phyloP scores from a whole-genome alignment of 1,139 yeast species.

The Yamadazyma atlantica region DNA sequence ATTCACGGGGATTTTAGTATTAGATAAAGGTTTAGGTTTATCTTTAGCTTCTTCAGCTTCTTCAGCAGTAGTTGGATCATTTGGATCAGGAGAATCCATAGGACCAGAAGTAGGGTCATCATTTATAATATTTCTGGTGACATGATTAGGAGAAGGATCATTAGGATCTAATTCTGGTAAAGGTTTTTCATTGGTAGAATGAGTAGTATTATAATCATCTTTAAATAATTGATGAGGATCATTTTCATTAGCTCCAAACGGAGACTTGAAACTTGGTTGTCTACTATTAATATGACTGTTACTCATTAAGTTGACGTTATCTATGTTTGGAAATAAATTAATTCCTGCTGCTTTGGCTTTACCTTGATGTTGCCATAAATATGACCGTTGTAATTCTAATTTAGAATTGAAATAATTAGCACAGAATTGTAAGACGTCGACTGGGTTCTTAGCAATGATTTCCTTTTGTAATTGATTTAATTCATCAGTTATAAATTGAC shows the following conservation, averaged over 20 bases:
- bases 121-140: slow-evolving; percentile 1
- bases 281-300: slow-evolving; percentile 31
- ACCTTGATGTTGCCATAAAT: slow-evolving; percentile 52
- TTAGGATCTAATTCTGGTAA: slow-evolving; percentile 23
- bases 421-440: slow-evolving; percentile 71
- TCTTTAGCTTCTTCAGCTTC: slow-evolving; percentile 12
- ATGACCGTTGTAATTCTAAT: slow-evolving; percentile 59
- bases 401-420: slow-evolving; percentile 67
- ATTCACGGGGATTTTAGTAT: slow-evolving; percentile 45
- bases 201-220: slow-evolving; percentile 43
- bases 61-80: slow-evolving; percentile 13
- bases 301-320: slow-evolving; percentile 25
- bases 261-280: slow-evolving; percentile 59
- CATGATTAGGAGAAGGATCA: slow-evolving; percentile 16
- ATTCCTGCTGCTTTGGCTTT: slow-evolving; percentile 56
- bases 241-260: slow-evolving; percentile 53
- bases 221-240: slow-evolving; percentile 60
- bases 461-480: slow-evolving; percentile 64
- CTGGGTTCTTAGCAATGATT: slow-evolving; percentile 60
- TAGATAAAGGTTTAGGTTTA: slow-evolving; percentile 19
- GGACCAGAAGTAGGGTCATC: neutral
- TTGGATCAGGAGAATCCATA: slow-evolving; percentile 13
- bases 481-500: slow-evolving; percentile 38
- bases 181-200: slow-evolving; percentile 20
- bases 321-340: slow-evolving; percentile 46